phyloP scores from a whole-genome alignment of 345 rosid genomes.

The Rhizophora mangle region DNA sequence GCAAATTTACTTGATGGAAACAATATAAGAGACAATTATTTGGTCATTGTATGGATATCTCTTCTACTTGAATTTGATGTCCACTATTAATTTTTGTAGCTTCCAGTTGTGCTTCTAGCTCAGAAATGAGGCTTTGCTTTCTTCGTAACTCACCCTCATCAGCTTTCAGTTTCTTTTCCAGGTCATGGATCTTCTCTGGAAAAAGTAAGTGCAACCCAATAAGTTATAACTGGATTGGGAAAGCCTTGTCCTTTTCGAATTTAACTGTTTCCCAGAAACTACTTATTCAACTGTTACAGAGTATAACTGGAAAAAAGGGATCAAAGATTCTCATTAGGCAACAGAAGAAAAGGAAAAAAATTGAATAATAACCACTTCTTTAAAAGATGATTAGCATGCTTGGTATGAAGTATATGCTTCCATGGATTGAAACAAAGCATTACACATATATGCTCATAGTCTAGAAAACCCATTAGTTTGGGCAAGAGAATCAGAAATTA shows the following conservation, averaged over 20 bases:
- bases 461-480: conserved; percentile 2
- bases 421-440: not conserved
- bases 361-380: not conserved
- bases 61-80: conserved; percentile 48
- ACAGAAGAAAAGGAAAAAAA: no score
- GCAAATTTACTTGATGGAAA: conserved; percentile 5
- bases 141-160: conserved; percentile 47
- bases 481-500: conserved; percentile 9
- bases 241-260: not conserved
- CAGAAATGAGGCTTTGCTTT: conserved; percentile 51
- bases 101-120: conserved; percentile 54
- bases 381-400: not conserved
- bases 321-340: not conserved
- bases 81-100: conserved; percentile 41
- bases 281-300: not conserved
- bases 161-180: conserved; percentile 48
- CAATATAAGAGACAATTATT: conserved; percentile 13
- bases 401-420: not conserved
- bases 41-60: conserved; percentile 50
- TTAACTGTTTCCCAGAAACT: not conserved
- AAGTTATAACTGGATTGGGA: not conserved
- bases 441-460: not conserved
- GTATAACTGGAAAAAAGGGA: not conserved
- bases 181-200: conserved; percentile 54
- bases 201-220: conserved; percentile 3